Base-by-base conservation (phyloP, 2,329 filamentous ascomycete species). In the Didymella sp. region DNA sequence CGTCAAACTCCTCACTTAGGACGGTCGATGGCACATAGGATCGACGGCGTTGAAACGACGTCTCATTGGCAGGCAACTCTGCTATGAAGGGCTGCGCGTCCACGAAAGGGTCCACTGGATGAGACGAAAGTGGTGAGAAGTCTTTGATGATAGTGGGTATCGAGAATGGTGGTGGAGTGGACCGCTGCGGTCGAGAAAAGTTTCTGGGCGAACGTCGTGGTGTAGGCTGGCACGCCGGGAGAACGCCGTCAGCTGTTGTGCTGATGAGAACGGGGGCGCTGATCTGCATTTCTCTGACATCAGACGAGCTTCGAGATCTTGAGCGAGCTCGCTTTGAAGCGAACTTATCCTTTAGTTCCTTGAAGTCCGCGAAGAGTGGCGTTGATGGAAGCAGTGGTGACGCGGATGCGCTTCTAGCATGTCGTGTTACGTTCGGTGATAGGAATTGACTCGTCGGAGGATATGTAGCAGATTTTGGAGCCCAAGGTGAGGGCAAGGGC, bases 101-200 rank as follows among this genome's bases (percentile, higher is more conserved):
- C 12, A 56, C 51, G 4, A 52, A 38, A 24, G 62, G 59, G 24
- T 69, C 62, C 6, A 75, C 67, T 15, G 73, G 73, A 59, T 76
- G 67, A 15, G 72, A 75, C 24, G 69, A 51, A 27, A 76, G 62
- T 13, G 73, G 73, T 0, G 67, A 69, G 42, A 75, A 75, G 21
- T 64, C 59, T 38, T 41, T 66, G 49, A 62, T 51, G 38, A 57
- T 60, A 38, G 56, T 61, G 21, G 63, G 58, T 43, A 68, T 54
- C 13, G 54, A 54, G 4, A 47, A 62, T 37, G 42, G 49, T 24
- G 50, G 25, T 12, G 54, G 49, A 8, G 37, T 44, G 4, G 28
- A 52, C 2, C 51, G 44, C 2, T 60, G 52, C 38, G 64, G 47
- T 2, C 54, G 30, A 27, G 54, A 57, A 59, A 59, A 27, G 45